Conservation (phyloP, 106 monocot genomes). For the Dioscorea alata region DNA sequence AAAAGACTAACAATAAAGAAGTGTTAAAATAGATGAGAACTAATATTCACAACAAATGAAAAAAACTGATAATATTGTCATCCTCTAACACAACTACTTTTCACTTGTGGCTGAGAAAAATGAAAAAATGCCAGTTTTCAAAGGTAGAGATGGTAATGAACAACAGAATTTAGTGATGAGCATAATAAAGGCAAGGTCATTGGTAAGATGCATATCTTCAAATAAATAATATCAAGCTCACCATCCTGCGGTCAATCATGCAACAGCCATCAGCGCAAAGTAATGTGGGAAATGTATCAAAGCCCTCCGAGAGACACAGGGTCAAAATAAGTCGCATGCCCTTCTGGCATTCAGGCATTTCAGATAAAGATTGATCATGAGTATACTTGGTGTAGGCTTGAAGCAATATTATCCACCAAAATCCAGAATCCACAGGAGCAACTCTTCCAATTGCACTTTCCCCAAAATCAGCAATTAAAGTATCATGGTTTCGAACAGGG, state of each 20-base stretch:
- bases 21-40: no score
- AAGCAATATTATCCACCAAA: conserved; percentile 60
- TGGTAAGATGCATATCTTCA: no score
- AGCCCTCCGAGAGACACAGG: conserved; percentile 47
- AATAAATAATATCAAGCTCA: conserved; percentile 1
- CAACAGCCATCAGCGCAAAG: conserved; percentile 53
- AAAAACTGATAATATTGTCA: no score
- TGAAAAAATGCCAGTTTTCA: no score
- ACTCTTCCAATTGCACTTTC: conserved; percentile 54
- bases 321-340: conserved; percentile 38
- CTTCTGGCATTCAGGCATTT: conserved; percentile 40
- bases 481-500: conserved; percentile 17
- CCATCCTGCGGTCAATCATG: conserved; percentile 59
- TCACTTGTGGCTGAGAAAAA: no score
- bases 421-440: conserved; percentile 56
- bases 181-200: no score
- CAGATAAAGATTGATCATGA: conserved; percentile 31
- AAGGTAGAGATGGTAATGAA: no score
- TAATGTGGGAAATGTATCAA: conserved; percentile 48
- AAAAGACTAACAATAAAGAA: no score
- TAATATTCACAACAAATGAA: no score
- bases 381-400: conserved; percentile 45
- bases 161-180: no score
- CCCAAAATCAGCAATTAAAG: conserved; percentile 46
- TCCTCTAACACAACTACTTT: no score